Evolutionary conservation across 208 protist genomes (phyloP), one percentile per base, ranked within the genome.

Genomic region (Tritrichomonas musculus): DNA sequence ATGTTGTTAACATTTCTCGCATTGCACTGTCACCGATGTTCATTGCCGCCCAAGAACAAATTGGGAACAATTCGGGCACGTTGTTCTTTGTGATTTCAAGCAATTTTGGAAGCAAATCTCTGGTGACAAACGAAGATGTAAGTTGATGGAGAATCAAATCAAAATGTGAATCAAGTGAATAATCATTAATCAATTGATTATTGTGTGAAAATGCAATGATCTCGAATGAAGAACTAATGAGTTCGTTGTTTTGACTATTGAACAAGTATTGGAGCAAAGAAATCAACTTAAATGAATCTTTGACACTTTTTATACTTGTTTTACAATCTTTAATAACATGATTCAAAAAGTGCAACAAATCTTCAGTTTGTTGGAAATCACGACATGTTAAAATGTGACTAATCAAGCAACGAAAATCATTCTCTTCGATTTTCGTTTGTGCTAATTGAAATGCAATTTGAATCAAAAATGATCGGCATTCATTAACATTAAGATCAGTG

Each of bases 61-160:
- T 60, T 88, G 77, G 77, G 30, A 57, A 88, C 8, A 88, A 39
- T 39, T 53, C 41, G 17, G 77, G 77, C 4, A 14, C 33, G 11
- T 57, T 39, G n/a, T 53, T n/a, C 1, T 88, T 88, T 17, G 47
- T 33, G 0, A 88, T 27, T n/a, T 53, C 47, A n/a, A 88, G 8
- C 13, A 88, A 50, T 60, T 88, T 88, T 17, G 27, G 1, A 5
- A 88, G 27, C 4, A 57, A 2, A 39, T 20, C 1, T 50, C 57
- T 88, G 5, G 77, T 33, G 9, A 88, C 77, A 49, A 57, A 88
- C 5, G 33, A 33, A 22, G 77, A 4, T 9, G 13, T 88, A 20
- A 88, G 20, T 88, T 88, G 77, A 17, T 88, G 77, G 1, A 88
- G 30, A 39, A 88, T 88, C 0, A 88, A 57, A 36, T 88, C 77